These are phyloP conservation scores for Penicillium salamii DNA, from an alignment of 495 filamentous ascomycete species.

Conservation along the genomic window DNA sequence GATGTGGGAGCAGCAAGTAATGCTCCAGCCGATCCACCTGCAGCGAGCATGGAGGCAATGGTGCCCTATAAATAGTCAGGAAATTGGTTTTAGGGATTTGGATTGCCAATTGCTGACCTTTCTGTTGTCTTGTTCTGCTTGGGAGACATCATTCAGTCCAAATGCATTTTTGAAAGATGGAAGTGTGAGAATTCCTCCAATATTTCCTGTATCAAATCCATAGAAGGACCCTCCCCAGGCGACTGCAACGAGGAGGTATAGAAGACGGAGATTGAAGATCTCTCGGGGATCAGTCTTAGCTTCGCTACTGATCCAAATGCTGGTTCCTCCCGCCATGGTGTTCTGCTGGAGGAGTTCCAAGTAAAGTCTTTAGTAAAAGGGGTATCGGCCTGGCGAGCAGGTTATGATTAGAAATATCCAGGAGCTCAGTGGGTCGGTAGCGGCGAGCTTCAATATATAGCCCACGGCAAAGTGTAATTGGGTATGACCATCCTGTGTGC, in stretches of 20 bases:
- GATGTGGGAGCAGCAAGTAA: conserved; percentile 52
- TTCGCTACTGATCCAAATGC: conserved; percentile 25
- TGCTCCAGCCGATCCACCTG: conserved; percentile 57
- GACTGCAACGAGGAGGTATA: conserved; percentile 21
- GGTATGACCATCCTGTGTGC: neutral
- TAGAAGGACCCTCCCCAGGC: conserved; percentile 33
- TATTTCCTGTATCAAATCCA: conserved; percentile 67
- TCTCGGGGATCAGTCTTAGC: conserved; percentile 22
- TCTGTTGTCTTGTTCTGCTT: conserved; percentile 16
- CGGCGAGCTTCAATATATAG: conserved; percentile 2
- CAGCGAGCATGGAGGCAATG: conserved; percentile 60
- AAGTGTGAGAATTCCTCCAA: conserved; percentile 60
- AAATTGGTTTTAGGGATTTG: conserved; percentile 20
- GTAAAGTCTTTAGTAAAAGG: neutral
- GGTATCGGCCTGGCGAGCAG: neutral
- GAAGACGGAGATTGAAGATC: conserved; percentile 26
- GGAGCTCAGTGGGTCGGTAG: neutral
- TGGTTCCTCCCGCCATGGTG: conserved; percentile 24
- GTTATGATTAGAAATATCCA: neutral
- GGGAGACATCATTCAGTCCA: conserved; percentile 14
- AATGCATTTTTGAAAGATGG: conserved; percentile 52
- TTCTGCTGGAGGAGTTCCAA: neutral
- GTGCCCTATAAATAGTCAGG: conserved; percentile 49
- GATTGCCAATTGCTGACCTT: conserved; percentile 20
- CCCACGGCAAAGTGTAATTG: neutral